Conservation (phyloP, 2,329 filamentous ascomycete genomes). For the Colletotrichum cereale region DNA sequence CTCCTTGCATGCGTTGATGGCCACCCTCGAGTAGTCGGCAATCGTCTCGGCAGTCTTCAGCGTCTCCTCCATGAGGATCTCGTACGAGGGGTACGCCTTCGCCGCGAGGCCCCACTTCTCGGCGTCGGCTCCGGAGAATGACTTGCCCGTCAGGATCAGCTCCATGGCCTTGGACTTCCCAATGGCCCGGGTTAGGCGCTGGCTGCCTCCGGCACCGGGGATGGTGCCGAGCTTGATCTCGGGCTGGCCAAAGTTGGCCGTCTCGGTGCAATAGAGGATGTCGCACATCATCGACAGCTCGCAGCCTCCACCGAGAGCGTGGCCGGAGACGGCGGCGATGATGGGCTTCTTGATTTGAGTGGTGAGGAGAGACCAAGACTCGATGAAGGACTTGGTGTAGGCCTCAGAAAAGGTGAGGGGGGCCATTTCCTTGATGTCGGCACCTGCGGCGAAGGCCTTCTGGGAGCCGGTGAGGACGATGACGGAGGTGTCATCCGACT, state of each 20-base stretch:
- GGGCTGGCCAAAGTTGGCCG: slow-evolving; percentile 93
- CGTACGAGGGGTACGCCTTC: slow-evolving; percentile 81
- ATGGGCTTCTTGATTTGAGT: slow-evolving; percentile 91
- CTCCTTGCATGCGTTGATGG: slow-evolving; percentile 92
- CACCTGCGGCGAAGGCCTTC: slow-evolving; percentile 93
- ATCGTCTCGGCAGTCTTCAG: slow-evolving; percentile 90
- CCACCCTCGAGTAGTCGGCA: slow-evolving; percentile 87
- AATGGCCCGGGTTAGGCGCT: slow-evolving; percentile 85
- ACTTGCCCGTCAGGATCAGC: slow-evolving; percentile 86
- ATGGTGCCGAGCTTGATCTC: slow-evolving; percentile 96
- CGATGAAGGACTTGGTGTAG: slow-evolving; percentile 93
- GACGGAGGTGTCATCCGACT: slow-evolving; percentile 76
- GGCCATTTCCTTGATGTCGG: slow-evolving; percentile 99
- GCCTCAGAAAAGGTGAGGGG: slow-evolving; percentile 89
- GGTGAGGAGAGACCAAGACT: slow-evolving; percentile 90
- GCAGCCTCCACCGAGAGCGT: slow-evolving; percentile 94
- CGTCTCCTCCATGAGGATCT: slow-evolving; percentile 84
- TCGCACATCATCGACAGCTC: slow-evolving; percentile 99
- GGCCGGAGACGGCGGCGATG: slow-evolving; percentile 93
- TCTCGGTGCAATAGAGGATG: slow-evolving; percentile 88
- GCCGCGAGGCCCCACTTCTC: slow-evolving; percentile 93
- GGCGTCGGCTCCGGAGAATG: slow-evolving; percentile 86
- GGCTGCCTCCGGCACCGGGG: slow-evolving; percentile 91
- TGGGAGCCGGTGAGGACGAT: slow-evolving; percentile 90
- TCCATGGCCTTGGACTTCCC: slow-evolving; percentile 93